These are phyloP conservation scores for Trichoderma parareesei DNA, from an alignment of 495 filamentous ascomycete species.

Conservation along the genomic window DNA sequence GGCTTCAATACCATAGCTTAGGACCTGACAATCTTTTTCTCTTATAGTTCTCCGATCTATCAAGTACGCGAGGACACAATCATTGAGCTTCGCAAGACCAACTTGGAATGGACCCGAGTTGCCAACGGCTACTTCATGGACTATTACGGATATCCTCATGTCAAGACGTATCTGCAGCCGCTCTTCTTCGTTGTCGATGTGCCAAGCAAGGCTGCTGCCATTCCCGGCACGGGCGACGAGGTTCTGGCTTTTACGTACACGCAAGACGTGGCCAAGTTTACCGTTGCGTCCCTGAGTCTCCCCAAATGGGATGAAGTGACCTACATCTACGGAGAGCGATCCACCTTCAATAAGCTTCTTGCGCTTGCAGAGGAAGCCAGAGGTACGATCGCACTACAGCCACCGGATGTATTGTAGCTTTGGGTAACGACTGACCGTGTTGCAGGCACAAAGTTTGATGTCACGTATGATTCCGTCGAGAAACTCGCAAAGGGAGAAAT, in stretches of 20 bases:
- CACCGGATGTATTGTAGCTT: constrained; percentile 8
- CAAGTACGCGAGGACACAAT: constrained; percentile 12
- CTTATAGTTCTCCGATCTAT: constrained; percentile 5
- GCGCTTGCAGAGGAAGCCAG: constrained; percentile 35
- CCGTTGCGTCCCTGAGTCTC: constrained; percentile 37
- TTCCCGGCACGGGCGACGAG: constrained; percentile 44
- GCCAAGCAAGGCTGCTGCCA: constrained; percentile 34
- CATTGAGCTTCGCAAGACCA: constrained; percentile 18
- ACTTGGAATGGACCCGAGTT: constrained; percentile 42
- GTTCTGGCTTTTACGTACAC: constrained; percentile 45
- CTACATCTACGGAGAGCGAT: constrained; percentile 36
- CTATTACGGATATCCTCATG: constrained; percentile 43
- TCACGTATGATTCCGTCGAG: constrained; percentile 40
- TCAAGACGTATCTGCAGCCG: constrained; percentile 34
- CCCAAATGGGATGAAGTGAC: constrained; percentile 40
- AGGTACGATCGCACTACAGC: constrained; percentile 23
- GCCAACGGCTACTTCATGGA: constrained; percentile 48
- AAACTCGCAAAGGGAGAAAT: constrained; percentile 36
- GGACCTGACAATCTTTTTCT: constrained; percentile 4
- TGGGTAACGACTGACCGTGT: background rate
- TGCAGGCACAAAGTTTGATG: constrained; percentile 38
- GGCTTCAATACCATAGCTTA: background rate
- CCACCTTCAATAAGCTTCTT: constrained; percentile 42
- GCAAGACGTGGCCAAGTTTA: constrained; percentile 42
- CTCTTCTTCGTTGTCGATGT: constrained; percentile 38